A percentile compares a stretch with the other conserved stretches of the same genome.
Evolutionary conservation across 2,329 filamentous ascomycete genomes (phyloP).

Genomic region (Thermomyces lanuginosus): DNA sequence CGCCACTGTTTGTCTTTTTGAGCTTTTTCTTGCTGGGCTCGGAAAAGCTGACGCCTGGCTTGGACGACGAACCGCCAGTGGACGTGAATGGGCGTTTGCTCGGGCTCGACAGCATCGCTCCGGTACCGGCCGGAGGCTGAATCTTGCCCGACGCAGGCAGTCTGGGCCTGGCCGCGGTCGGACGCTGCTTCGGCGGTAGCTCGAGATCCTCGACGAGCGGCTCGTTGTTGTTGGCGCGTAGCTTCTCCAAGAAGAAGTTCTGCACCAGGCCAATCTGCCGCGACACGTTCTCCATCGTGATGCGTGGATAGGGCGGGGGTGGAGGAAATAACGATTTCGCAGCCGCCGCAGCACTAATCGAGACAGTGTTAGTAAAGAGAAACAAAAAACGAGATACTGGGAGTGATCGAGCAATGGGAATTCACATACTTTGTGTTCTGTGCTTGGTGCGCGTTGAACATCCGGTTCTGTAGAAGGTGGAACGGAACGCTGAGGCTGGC

Average conservation of each 20-base stretch:
- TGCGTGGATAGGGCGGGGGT: slow-evolving; percentile 56
- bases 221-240: slow-evolving; percentile 68
- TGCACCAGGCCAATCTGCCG: slow-evolving; percentile 74
- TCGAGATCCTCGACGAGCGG: slow-evolving; percentile 89
- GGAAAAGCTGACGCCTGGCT: slow-evolving; percentile 11
- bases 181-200: slow-evolving; percentile 74
- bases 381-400: slow-evolving; percentile 2
- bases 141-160: slow-evolving; percentile 33
- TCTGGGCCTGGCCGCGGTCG: slow-evolving; percentile 26
- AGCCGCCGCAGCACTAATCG: slow-evolving; percentile 25
- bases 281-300: slow-evolving; percentile 62
- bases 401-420: too few species aligned
- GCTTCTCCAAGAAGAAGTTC: slow-evolving; percentile 78
- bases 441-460: slow-evolving; percentile 69
- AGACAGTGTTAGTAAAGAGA: slow-evolving; percentile 5
- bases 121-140: slow-evolving; percentile 16
- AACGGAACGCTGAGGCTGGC: slow-evolving; percentile 80
- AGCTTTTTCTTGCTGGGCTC: slow-evolving; percentile 29
- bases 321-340: slow-evolving; percentile 43
- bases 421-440: slow-evolving; percentile 44
- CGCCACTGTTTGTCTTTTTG: slow-evolving; percentile 26
- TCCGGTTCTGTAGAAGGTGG: slow-evolving; percentile 80
- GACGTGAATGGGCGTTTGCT: slow-evolving; percentile 25
- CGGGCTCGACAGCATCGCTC: slow-evolving; percentile 21
- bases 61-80: slow-evolving; percentile 10